Conservation (phyloP, 176 grass and related monocot genomes). For the Musa schizocarpa region DNA sequence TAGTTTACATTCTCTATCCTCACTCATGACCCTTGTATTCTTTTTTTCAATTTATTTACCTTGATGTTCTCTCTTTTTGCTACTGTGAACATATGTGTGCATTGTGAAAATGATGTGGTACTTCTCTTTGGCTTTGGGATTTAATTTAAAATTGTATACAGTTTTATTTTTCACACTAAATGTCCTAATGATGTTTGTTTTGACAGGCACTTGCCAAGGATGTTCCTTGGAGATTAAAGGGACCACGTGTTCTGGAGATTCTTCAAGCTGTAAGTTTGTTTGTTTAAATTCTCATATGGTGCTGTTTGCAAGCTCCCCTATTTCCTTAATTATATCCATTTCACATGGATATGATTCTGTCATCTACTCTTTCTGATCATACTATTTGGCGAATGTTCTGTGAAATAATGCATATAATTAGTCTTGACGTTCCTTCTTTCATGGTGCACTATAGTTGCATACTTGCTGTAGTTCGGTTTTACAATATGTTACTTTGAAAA, state of each 20-base stretch:
- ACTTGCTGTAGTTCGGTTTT: too few relatives aligned
- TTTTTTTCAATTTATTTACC: too few relatives aligned
- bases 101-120: too few relatives aligned
- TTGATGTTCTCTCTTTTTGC: too few relatives aligned
- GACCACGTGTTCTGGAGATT: slow-evolving; percentile 80
- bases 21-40: too few relatives aligned
- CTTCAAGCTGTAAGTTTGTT: slow-evolving; percentile 58
- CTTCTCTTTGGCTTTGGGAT: too few relatives aligned
- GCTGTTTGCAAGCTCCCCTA: background rate
- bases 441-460: background rate
- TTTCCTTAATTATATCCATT: background rate
- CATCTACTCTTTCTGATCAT: background rate
- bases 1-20: too few relatives aligned
- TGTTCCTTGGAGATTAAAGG: slow-evolving; percentile 88
- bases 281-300: background rate
- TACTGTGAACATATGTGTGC: too few relatives aligned
- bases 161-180: background rate
- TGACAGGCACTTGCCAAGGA: slow-evolving; percentile 82
- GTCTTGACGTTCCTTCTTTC: background rate
- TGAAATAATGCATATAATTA: background rate
- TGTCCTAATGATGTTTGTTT: slow-evolving; percentile 18
- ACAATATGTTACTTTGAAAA: too few relatives aligned
- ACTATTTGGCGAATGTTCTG: background rate
- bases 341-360: background rate
- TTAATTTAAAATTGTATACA: too few relatives aligned